Evolutionary conservation across 805 yeast genomes (phyloP), one percentile per base, ranked within the genome.

Genomic region (Kodamaea kakaduensis): DNA sequence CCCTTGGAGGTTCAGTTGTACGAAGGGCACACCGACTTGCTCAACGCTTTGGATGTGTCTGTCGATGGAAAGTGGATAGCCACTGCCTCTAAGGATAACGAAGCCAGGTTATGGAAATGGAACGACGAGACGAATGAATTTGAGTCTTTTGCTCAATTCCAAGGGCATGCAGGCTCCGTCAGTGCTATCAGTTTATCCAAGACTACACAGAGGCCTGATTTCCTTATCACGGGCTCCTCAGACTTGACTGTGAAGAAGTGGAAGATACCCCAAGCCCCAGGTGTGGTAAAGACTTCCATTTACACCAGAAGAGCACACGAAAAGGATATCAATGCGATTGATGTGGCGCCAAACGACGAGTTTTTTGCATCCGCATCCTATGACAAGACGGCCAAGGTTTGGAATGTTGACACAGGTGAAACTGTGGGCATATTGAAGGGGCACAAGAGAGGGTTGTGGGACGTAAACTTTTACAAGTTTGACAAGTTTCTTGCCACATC

Each of bases 291-390:
- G 47, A 64, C 70, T 2, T 84, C 96, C 2, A 87, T 80, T 36
- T 93, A 82, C 58, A 93, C 98, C 0, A 78, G 96, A 67, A 78
- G 89, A 52, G 97, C 97, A 1, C 99, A 93, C 57, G 97, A 93
- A 37, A 93, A 90, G 57, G 96, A 93, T 58, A 93, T 93, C 41
- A 94, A 93, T 51, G 75, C 90, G 2, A 64, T 93, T 35, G 96
- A 88, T 45, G 69, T 93, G 3, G 73, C 97, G n/a, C 95, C 96
- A 12, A 86, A 88, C 52, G 94, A 90, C 58, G 82, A 81, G 44
- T 68, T 73, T 33, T 80, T 93, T 51, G 97, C 96, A 0, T 83
- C 97, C 1, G 97, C 96, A 2, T 84, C 96, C 9, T 95, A 84
- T 56, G 99, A 93, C 59, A 85, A 90, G 51, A 73, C 89, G 2